Conservation (phyloP, 1,139 yeast species). For the Zygosaccharomyces pseudobailii region DNA sequence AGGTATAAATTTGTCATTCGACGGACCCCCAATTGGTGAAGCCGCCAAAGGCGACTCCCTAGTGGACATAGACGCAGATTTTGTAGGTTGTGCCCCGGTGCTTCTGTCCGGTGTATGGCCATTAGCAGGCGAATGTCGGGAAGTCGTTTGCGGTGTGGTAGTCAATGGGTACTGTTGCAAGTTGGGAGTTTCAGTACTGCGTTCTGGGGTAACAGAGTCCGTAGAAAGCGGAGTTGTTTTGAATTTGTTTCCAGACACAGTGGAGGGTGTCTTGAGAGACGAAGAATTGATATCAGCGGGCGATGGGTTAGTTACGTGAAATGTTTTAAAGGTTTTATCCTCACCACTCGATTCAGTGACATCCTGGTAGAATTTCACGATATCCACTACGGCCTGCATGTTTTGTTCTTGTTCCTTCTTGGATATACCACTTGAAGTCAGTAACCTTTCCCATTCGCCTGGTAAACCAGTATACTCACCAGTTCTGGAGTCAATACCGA, state of each 20-base stretch:
- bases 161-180: conserved; percentile 11
- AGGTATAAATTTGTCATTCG: conserved; percentile 51
- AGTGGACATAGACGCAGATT: conserved; percentile 1
- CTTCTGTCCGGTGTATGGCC: conserved; percentile 14
- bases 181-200: conserved; percentile 17
- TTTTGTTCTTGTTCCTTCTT: conserved; percentile 80
- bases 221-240: conserved; percentile 6
- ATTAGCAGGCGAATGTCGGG: conserved; percentile 28
- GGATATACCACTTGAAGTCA: conserved; percentile 83
- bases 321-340: conserved; percentile 69
- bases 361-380: conserved; percentile 82
- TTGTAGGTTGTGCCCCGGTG: conserved; percentile 5
- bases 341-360: conserved; percentile 55
- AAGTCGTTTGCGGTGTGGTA: conserved; percentile 12
- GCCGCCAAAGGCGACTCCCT: neutral
- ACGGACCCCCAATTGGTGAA: neutral
- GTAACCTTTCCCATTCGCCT: conserved; percentile 80
- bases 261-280: conserved; percentile 35
- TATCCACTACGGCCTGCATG: conserved; percentile 92
- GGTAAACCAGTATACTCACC: conserved; percentile 91
- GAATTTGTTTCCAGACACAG: conserved; percentile 16
- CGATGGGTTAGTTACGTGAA: conserved; percentile 39
- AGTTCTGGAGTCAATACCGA: conserved; percentile 76
- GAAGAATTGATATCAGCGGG: conserved; percentile 21
- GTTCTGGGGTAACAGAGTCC: conserved; percentile 13